Evolutionary conservation across 1,284 basidiomycete species (phyloP), one percentile per base, ranked within the genome.

Genomic region (Fomitopsis pinicola): DNA sequence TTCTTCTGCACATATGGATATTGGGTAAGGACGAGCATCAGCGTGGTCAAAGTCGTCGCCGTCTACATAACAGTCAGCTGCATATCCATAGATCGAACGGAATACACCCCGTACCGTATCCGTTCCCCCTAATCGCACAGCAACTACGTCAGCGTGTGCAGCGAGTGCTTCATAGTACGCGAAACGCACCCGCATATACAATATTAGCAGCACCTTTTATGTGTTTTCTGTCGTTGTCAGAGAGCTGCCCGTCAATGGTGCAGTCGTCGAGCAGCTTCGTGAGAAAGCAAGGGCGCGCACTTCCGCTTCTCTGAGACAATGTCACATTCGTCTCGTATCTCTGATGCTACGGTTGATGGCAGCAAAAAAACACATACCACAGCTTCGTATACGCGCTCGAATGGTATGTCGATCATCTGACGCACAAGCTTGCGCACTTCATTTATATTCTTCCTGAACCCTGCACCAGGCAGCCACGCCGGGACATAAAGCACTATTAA

Each of bases 21-120:
- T 12, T 36, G 35, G 10, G 35, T 7, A 36, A 36, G 35, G 10
- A 36, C 35, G 7, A 36, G 35, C 35, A 36, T 36, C 7, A 36
- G 35, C 7, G 35, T 36, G 10, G 35, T 36, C 35, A 36, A 12
- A 36, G 35, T 36, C 10, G 35, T 36, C 35, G 35, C 35, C 35
- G 35, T 36, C 42, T 45, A 45, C 42, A 14, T 45, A 14, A 17
- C 42, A 22, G 22, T 36, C 7, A 36, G 35, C 10, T 36, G 10
- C 35, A 12, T 36, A 6, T 36, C 7, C 6, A 45, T 14, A 45
- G 10, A 22, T 19, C 8, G 44, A 10, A 45, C 46, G 42, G 22
- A 22, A 22, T 22, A 22, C 22, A 22, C 22, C 22, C 22, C 22
- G 22, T n/a, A 71, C 67, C 42, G 71, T 70, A 19, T 72, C 71